Conservation (phyloP, 345 rosid genomes). For the Gynandropsis gynandra region DNA sequence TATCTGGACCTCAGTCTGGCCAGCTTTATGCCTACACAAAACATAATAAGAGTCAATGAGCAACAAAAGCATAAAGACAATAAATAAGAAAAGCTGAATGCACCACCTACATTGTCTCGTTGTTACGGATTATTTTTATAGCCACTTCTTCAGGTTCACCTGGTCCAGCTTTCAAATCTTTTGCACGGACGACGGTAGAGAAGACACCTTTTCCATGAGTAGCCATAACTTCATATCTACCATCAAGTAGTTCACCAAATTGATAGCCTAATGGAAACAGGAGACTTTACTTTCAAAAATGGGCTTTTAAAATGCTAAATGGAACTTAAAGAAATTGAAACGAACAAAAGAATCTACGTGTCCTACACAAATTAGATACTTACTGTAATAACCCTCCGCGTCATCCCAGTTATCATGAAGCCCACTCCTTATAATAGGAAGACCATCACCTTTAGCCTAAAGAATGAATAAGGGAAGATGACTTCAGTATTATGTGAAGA, state of each 20-base stretch:
- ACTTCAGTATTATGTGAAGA: background rate
- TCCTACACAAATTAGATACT: constrained; percentile 25
- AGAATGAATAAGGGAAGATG: constrained; percentile 15
- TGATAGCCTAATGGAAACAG: constrained; percentile 57
- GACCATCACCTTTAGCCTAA: constrained; percentile 49
- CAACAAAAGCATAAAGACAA: constrained; percentile 7
- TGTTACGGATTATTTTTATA: constrained; percentile 87
- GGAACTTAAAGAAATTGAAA: no score
- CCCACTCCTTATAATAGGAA: constrained; percentile 65
- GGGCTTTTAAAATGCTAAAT: background rate
- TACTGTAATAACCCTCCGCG: constrained; percentile 95
- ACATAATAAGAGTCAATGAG: constrained; percentile 5
- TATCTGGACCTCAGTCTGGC: constrained; percentile 83
- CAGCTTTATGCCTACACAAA: constrained; percentile 82
- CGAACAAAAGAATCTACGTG: background rate
- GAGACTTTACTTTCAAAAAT: constrained; percentile 1
- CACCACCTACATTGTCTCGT: constrained; percentile 75
- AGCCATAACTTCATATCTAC: constrained; percentile 90
- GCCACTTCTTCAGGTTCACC: constrained; percentile 87
- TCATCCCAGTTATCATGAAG: constrained; percentile 99
- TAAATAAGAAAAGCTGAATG: constrained; percentile 8
- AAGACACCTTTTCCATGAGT: constrained; percentile 98
- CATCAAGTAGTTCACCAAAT: constrained; percentile 91
- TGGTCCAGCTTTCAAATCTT: constrained; percentile 64
- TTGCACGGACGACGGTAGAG: constrained; percentile 91